phyloP scores from a whole-genome alignment of 345 rosid species.

The Salix exigua region DNA sequence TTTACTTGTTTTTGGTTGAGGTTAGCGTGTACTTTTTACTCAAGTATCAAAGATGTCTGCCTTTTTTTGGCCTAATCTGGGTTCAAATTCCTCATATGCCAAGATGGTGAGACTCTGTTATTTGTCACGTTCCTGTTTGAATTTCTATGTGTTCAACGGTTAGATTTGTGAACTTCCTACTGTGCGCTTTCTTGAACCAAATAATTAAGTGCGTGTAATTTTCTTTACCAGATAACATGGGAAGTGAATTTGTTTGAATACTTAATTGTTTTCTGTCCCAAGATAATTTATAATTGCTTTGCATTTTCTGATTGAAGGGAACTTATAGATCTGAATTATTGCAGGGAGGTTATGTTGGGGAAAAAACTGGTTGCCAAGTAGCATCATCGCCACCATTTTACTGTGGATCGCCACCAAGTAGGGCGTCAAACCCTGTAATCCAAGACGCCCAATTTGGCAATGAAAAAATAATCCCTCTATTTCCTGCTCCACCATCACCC shows the following conservation, averaged over 20 bases:
- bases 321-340: neutral
- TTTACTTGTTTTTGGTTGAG: neutral
- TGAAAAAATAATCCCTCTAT: conserved; percentile 24
- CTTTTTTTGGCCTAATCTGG: neutral
- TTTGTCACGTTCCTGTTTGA: neutral
- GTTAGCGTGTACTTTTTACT: neutral
- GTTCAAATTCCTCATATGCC: neutral
- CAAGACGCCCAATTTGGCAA: conserved; percentile 61
- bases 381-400: conserved; percentile 66
- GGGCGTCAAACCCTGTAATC: conserved; percentile 61
- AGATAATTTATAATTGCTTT: neutral
- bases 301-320: neutral
- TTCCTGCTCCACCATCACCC: conserved; percentile 31
- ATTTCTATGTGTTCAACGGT: neutral
- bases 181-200: neutral
- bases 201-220: neutral
- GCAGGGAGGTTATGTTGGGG: conserved; percentile 48
- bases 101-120: neutral
- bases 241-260: neutral
- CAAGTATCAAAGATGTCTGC: neutral
- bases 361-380: conserved; percentile 21
- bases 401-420: conserved; percentile 67
- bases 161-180: neutral
- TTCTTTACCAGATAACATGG: neutral
- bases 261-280: neutral